Evolutionary conservation across 2,329 filamentous ascomycete genomes (phyloP).

Genomic region (Fusarium albidum): DNA sequence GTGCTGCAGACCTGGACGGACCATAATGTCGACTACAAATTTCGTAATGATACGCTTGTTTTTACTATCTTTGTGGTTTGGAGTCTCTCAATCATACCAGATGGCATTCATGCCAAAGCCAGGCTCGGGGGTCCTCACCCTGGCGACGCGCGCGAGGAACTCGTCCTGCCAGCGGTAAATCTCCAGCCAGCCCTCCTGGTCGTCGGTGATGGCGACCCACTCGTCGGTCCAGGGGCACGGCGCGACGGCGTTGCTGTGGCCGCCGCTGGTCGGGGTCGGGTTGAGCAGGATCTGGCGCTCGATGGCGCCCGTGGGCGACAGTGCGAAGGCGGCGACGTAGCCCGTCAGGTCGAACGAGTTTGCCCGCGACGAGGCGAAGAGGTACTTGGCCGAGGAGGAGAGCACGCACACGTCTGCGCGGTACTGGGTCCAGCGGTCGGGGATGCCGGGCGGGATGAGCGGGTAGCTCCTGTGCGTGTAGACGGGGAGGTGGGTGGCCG

Average conservation of each 20-base stretch:
- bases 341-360: slow-evolving; percentile 80
- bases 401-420: slow-evolving; percentile 85
- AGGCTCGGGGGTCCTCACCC: slow-evolving; percentile 81
- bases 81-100: slow-evolving; percentile 74
- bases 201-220: slow-evolving; percentile 89
- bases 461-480: slow-evolving; percentile 82
- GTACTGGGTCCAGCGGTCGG: slow-evolving; percentile 69
- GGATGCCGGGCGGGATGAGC: slow-evolving; percentile 78
- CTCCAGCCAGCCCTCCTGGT: slow-evolving; percentile 87
- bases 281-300: slow-evolving; percentile 82
- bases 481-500: slow-evolving; percentile 74
- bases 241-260: slow-evolving; percentile 87
- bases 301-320: slow-evolving; percentile 73
- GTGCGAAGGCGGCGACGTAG: slow-evolving; percentile 82
- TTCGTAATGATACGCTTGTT: slow-evolving; percentile 2
- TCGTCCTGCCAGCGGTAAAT: slow-evolving; percentile 89
- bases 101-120: slow-evolving; percentile 97
- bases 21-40: slow-evolving; percentile 9
- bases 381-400: slow-evolving; percentile 73
- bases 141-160: slow-evolving; percentile 78
- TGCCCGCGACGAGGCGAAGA: slow-evolving; percentile 85
- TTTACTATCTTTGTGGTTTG: not conserved
- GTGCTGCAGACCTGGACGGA: not conserved
- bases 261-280: slow-evolving; percentile 86
- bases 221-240: slow-evolving; percentile 87